Base-by-base conservation (phyloP, 2,329 filamentous ascomycete genomes). In the Peltaster fructicola region DNA sequence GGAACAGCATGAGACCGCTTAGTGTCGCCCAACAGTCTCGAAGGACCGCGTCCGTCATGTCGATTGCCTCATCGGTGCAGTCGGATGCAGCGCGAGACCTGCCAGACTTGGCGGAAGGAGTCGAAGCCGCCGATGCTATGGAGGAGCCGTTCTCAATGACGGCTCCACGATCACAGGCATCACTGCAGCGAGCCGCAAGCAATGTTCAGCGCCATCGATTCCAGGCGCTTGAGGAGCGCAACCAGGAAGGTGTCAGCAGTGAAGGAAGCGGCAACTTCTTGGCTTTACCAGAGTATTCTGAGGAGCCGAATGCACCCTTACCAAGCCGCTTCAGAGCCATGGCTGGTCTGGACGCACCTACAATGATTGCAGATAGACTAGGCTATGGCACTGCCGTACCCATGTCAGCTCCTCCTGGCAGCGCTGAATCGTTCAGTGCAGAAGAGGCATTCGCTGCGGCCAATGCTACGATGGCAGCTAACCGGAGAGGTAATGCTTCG, bases 181-280 rank as follows among this genome's bases (percentile, higher is more conserved):
- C 43, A 5, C 24, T 51, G 7, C 42, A 48, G 19, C 35, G 47
- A n/a, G 45, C 47, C 12, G 45, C 48, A 10, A 76, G 73, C 11
- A 76, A 77, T 22, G 66, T 68, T n/a, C 79, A 70, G 36, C 67
- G 75, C 27, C 65, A 68, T 28, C 60, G 73, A n/a, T 65, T 77
- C 38, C 72, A 73, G 21, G 61, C 60, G 4, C 59, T 67, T 2
- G 57, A 68, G 11, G 60, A 63, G 29, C 37, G 41, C 17, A 63
- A 60, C 15, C 63, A 65, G 13, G 44, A 46, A 16, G 35, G 39
- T 15, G 32, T 38, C 21, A 41, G 37, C 23, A 32, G 32, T 1
- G 78, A 84, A 44, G 75, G 75, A 7, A 75, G 79, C 40, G 77
- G 79, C 38, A 81, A 75, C 68, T 74, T 80, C n/a, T 71, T 79